Base-by-base conservation (phyloP, 2,329 filamentous ascomycete genomes). In the Stachybotrys chlorohalonatus region DNA sequence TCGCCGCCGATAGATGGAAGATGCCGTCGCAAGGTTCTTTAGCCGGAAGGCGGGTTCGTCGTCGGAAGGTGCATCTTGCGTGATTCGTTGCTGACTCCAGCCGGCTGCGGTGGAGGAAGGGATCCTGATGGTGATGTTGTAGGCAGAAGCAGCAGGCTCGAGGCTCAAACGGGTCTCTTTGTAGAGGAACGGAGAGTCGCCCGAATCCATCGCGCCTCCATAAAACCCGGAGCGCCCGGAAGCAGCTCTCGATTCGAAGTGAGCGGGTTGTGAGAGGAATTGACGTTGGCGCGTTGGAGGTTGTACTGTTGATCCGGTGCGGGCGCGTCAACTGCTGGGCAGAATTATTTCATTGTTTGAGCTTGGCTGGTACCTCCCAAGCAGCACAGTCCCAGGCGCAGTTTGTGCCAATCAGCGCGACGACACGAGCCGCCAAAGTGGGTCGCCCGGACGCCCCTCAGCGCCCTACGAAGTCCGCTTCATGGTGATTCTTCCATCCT, bases 131-230 rank as follows among this genome's bases (percentile, higher is more conserved):
- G 85, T 83, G 67, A 91, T 81, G 64, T 86, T 81, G 56, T 86
- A 87, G 63, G 82, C 82, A 60, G 80, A 77, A 63, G 82, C 86
- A 57, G 83, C 79, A 60, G 85, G 84, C 72, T 94, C 89, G 64
- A 94, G 81, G 71, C 89, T 90, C 71, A 95, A 77, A 69, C 89
- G 85, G 70, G 88, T 90, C 80, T 95, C 90, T 76, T 91, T 92
- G 78, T 88, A 94, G 72, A 89, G 78, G 72, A 82, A 86, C 60
- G 81, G 79, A 61, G 81, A 78, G 66, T 81, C 79, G 66, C 76
- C 71, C 64, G 77, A 76, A 65, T 80, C 82, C 86, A 90, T 90
- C 68, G 77, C 82, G 76, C 78, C 75, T 79, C 83, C 86, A 87
- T 87, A 59, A 61, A 67, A 60, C 60, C 13, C 8, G 36, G 36